Conservation (phyloP, 768 basidiomycete species). For the Leccinum sublutescens region DNA sequence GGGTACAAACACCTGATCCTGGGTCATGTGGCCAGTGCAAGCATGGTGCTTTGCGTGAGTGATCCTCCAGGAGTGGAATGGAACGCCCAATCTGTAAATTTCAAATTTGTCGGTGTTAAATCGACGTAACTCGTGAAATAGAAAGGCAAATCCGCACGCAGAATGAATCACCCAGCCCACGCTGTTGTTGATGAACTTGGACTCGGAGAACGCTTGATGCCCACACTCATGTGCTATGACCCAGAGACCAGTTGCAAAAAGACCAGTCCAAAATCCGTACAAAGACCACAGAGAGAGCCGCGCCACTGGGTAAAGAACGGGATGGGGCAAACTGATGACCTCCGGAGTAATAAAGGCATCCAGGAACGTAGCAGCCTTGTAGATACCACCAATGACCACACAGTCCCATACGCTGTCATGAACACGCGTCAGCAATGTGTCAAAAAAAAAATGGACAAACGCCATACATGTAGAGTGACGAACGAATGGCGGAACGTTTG, state of each 20-base stretch:
- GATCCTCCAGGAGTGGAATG: constrained; percentile 96
- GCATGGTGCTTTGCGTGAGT: constrained; percentile 96
- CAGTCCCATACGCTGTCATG: constrained; percentile 67
- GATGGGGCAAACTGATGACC: constrained; percentile 53
- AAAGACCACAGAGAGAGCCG: constrained; percentile 72
- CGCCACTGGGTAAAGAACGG: constrained; percentile 59
- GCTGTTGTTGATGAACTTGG: constrained; percentile 85
- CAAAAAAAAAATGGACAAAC: neutral
- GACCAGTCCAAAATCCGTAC: constrained; percentile 79
- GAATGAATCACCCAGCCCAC: constrained; percentile 95
- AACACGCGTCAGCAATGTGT: constrained; percentile 13
- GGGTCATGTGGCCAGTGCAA: constrained; percentile 86
- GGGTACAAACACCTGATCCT: constrained; percentile 96
- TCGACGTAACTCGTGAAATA: constrained; percentile 21
- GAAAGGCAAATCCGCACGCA: constrained; percentile 47
- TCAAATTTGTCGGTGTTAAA: constrained; percentile 11
- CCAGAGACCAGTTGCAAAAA: constrained; percentile 93
- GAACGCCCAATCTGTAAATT: constrained; percentile 75
- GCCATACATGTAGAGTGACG: constrained; percentile 73
- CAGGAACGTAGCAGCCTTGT: constrained; percentile 63
- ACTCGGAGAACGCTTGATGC: constrained; percentile 94
- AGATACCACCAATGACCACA: constrained; percentile 63
- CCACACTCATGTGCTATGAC: constrained; percentile 94
- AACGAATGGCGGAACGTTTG: constrained; percentile 82
- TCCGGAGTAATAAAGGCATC: constrained; percentile 62